A percentile compares a stretch with the other conserved stretches of the same genome.
phyloP scores from a whole-genome alignment of 345 rosid species.

The Gossypium herbaceum region DNA sequence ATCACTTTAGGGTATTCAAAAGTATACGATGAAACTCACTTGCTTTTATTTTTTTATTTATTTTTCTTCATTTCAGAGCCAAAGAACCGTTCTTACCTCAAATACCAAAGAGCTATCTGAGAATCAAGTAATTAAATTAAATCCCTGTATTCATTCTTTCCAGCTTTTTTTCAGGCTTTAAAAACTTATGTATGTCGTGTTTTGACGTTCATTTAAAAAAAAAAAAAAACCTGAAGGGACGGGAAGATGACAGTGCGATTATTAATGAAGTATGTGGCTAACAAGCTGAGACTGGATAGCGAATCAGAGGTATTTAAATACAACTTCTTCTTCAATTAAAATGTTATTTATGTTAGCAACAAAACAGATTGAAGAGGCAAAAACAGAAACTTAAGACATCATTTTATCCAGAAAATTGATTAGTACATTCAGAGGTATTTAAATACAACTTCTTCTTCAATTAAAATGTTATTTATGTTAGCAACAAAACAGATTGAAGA shows the following conservation, averaged over 20 bases:
- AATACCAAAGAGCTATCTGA: constrained; percentile 87
- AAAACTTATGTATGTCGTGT: background rate
- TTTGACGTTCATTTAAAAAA: background rate
- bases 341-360: constrained; percentile 18
- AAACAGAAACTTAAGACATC: constrained; percentile 18
- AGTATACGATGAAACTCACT: background rate
- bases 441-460: constrained; percentile 12
- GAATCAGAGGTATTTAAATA: constrained; percentile 78
- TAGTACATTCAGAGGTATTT: constrained; percentile 61
- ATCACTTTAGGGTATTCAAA: background rate
- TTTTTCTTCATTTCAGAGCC: constrained; percentile 47
- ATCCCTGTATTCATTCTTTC: background rate
- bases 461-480: constrained; percentile 17
- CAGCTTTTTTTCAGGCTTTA: background rate
- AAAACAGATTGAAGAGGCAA: constrained; percentile 15
- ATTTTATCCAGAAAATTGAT: constrained; percentile 9
- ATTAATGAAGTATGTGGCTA: constrained; percentile 83
- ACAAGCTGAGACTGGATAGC: constrained; percentile 82
- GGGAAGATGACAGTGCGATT: constrained; percentile 91
- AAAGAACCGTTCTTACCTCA: constrained; percentile 90
- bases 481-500: constrained; percentile 11
- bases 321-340: constrained; percentile 10
- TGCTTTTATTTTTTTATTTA: background rate
- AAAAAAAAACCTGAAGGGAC: constrained; percentile 41
- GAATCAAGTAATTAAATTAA: constrained; percentile 73